Base-by-base conservation (phyloP, 1,284 basidiomycete genomes). In the Meira miltonrushii region DNA sequence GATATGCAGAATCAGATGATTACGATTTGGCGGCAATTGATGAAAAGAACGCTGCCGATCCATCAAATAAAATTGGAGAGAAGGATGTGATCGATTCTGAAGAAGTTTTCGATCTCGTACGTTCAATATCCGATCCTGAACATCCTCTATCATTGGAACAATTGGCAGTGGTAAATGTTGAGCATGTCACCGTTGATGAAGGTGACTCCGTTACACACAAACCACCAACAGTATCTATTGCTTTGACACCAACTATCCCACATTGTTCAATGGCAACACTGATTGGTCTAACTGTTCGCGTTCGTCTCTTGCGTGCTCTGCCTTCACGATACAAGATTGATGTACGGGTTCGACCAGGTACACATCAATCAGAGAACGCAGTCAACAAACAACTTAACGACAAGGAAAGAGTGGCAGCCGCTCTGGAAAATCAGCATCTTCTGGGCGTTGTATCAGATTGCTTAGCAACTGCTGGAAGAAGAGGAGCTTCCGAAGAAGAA, bases 361-460 rank as follows among this genome's bases (percentile, higher is more conserved):
- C 92, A 0, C 95, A 99, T 81, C 90, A 96, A 79, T 92, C 88
- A 74, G 94, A 96, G 77, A 84, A 87, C 64, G 87, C 92, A 54
- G 93, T 97, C 38, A 99, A 98, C 82, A 98, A 97, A 79, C 94
- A 98, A 77, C 83, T 99, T 49, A 97, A 98, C 75, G 94, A 99
- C 81, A 98, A 99, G 80, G 94, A 99, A 80, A 84, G 94, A 51
- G 95, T 98, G 0, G 93, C 93, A 23, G 95, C 95, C 9, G 95
- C 94, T 0, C 82, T 98, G 39, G 94, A 98, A 79, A 98, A 98
- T 79, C 83, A 85, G 10, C 85, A 89, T 44, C 83, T 98, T 5
- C 79, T 96, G 2, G 87, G 88, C 58, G 90, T 93, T 0, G 86
- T 98, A 2, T 92, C 96, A 77, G 88, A 88, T 52, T 93, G 91